Conservation (phyloP, 495 filamentous ascomycete genomes). For the Collariella sp. region DNA sequence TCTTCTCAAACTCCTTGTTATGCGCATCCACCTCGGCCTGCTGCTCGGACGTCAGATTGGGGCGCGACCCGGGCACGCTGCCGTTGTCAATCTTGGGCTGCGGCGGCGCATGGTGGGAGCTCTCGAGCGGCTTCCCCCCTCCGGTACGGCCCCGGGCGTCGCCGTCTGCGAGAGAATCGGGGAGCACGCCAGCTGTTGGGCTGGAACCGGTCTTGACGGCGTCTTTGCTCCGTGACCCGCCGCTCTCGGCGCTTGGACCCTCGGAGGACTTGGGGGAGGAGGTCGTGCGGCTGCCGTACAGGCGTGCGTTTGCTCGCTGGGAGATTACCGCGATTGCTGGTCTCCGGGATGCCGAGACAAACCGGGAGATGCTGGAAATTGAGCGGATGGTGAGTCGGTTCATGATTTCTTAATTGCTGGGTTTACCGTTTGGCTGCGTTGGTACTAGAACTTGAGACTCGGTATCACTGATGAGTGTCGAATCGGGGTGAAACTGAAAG, state of each 20-base stretch:
- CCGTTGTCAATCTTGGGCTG: constrained; percentile 41
- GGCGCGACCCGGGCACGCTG: constrained; percentile 25
- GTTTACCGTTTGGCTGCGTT: too few relatives aligned
- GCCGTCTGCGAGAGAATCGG: constrained; percentile 22
- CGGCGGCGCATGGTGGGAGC: constrained; percentile 30
- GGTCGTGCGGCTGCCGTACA: background rate
- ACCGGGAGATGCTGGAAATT: background rate
- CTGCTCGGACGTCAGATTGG: constrained; percentile 37
- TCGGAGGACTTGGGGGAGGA: constrained; percentile 30
- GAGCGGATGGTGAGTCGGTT: constrained; percentile 7
- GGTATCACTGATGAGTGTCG: too few relatives aligned
- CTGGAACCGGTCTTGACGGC: constrained; percentile 19
- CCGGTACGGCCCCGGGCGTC: constrained; percentile 29
- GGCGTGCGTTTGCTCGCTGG: background rate
- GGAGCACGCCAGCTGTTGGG: constrained; percentile 20
- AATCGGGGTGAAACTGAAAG: too few relatives aligned
- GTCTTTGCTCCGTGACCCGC: constrained; percentile 39
- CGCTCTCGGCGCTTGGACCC: constrained; percentile 34
- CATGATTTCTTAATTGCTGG: constrained; percentile 10
- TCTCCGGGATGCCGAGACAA: background rate
- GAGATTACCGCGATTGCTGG: background rate
- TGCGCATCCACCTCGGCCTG: constrained; percentile 44
- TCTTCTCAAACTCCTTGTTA: constrained; percentile 43
- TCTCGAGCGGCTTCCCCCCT: constrained; percentile 35
- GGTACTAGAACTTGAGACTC: background rate